phyloP scores from a whole-genome alignment of 495 filamentous ascomycete genomes.

The Copromyces sp. region DNA sequence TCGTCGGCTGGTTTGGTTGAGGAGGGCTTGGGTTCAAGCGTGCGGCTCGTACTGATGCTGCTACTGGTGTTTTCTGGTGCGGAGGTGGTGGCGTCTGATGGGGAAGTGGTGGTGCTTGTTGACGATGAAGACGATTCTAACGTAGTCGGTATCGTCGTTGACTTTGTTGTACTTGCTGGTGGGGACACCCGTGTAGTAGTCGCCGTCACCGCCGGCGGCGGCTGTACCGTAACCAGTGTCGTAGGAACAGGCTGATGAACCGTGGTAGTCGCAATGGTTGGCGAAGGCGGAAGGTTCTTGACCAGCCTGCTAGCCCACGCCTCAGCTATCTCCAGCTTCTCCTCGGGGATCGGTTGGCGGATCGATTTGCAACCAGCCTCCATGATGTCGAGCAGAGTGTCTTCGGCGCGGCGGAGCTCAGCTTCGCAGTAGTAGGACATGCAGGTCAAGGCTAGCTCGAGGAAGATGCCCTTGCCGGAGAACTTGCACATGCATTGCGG shows the following conservation, averaged over 20 bases:
- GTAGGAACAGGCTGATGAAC: neutral
- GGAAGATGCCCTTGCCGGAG: slow-evolving; percentile 8
- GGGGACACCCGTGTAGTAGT: neutral
- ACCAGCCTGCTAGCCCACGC: slow-evolving; percentile 13
- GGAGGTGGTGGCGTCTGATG: neutral
- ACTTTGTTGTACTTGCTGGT: neutral
- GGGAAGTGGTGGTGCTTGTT: neutral
- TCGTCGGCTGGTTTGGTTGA: neutral
- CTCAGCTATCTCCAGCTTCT: slow-evolving; percentile 13
- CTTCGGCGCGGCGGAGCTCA: slow-evolving; percentile 12
- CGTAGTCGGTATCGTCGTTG: neutral
- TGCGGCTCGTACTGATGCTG: neutral
- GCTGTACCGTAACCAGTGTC: neutral
- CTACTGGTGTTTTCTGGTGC: neutral
- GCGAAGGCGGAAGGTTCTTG: slow-evolving; percentile 4
- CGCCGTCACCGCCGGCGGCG: neutral
- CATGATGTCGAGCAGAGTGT: slow-evolving; percentile 15
- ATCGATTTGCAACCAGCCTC: slow-evolving; percentile 12
- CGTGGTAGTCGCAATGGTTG: slow-evolving; percentile 3
- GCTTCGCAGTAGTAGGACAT: slow-evolving; percentile 20
- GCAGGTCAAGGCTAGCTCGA: slow-evolving; percentile 18
- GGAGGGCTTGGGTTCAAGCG: neutral
- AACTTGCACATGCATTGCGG: slow-evolving; percentile 19
- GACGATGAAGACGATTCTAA: neutral
- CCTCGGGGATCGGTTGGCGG: slow-evolving; percentile 10